Percentiles rank a stretch among this genome's conserved stretches.
phyloP scores from a whole-genome alignment of 192 early-diverging fungal species.

The Phycomyces blakesleeanus region DNA sequence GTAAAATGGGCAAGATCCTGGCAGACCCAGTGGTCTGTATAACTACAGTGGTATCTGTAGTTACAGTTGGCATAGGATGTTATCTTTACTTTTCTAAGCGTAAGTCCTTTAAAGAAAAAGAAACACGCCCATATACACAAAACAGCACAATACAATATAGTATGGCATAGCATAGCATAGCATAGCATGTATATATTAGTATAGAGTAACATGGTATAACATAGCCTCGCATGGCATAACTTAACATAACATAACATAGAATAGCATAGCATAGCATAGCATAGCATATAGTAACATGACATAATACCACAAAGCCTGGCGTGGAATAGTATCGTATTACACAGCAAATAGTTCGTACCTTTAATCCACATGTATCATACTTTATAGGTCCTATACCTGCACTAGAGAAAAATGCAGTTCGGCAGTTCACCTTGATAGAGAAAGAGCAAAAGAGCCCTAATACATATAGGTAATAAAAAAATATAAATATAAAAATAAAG shows the following conservation, averaged over 20 bases:
- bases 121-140: too few relatives aligned
- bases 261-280: too few relatives aligned
- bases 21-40: constrained; percentile 15
- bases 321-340: too few relatives aligned
- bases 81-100: constrained; percentile 10
- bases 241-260: too few relatives aligned
- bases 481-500: too few relatives aligned
- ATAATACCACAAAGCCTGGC: too few relatives aligned
- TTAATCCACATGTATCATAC: background rate
- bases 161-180: too few relatives aligned
- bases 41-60: constrained; percentile 4
- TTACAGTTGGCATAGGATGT: background rate
- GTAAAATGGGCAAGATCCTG: constrained; percentile 16
- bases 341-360: background rate
- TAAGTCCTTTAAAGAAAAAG: constrained; percentile 1
- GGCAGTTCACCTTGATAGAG: constrained; percentile 19
- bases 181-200: too few relatives aligned
- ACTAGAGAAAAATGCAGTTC: constrained; percentile 15
- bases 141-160: too few relatives aligned
- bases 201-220: too few relatives aligned
- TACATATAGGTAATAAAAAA: constrained; percentile 13
- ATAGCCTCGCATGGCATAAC: too few relatives aligned
- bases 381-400: constrained; percentile 10
- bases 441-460: constrained; percentile 14
- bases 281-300: too few relatives aligned